phyloP scores from a whole-genome alignment of 768 basidiomycete species.

The Suillus spraguei region DNA sequence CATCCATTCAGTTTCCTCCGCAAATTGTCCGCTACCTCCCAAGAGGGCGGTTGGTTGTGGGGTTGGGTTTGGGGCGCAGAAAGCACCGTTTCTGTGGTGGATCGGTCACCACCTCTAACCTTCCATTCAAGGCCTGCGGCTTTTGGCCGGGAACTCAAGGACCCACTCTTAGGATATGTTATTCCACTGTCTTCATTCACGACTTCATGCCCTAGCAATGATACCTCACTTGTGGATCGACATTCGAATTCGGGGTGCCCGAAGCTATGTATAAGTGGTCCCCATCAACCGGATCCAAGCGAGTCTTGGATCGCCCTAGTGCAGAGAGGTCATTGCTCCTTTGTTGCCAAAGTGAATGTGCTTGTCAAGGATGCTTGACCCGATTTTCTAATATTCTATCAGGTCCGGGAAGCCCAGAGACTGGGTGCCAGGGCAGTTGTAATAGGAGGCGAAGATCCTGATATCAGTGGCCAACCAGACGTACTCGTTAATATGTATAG shows the following conservation, averaged over 20 bases:
- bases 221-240: slow-evolving; percentile 13
- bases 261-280: slow-evolving; percentile 58
- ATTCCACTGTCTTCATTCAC: slow-evolving; percentile 72
- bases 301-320: slow-evolving; percentile 92
- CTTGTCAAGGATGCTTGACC: slow-evolving; percentile 31
- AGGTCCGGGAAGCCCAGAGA: slow-evolving; percentile 59
- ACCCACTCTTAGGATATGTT: slow-evolving; percentile 71
- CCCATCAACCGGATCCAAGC: slow-evolving; percentile 54
- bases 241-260: slow-evolving; percentile 65
- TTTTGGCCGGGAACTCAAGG: slow-evolving; percentile 73
- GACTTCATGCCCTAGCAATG: slow-evolving; percentile 46
- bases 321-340: slow-evolving; percentile 87
- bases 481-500: slow-evolving; percentile 90
- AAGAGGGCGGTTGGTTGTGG: slow-evolving; percentile 58
- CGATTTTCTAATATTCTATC: neutral
- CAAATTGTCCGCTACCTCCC: slow-evolving; percentile 41
- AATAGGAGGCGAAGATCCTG: slow-evolving; percentile 84
- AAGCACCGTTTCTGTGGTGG: slow-evolving; percentile 74
- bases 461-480: slow-evolving; percentile 66
- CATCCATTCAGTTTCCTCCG: slow-evolving; percentile 26
- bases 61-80: slow-evolving; percentile 72
- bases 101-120: slow-evolving; percentile 68
- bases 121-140: slow-evolving; percentile 75
- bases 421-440: slow-evolving; percentile 87
- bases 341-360: slow-evolving; percentile 76